Conservation (phyloP, 169 alveolate species). For the Condylostoma magnum region DNA sequence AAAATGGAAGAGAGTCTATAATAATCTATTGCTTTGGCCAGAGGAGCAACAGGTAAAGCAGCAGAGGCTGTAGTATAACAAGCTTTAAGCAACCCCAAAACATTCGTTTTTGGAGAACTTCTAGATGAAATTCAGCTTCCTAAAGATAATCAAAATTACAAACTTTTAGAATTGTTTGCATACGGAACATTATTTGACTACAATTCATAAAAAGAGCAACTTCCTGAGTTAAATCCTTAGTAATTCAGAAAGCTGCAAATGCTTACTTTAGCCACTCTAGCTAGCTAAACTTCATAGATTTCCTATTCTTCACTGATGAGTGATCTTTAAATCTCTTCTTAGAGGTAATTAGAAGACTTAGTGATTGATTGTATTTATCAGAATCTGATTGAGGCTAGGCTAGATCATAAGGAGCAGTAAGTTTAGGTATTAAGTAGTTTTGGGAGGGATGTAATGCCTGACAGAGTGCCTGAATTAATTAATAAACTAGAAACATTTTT, state of each 20-base stretch:
- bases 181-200: slow-evolving; percentile 32
- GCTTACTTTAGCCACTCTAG: slow-evolving; percentile 44
- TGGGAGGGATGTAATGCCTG: slow-evolving; percentile 45
- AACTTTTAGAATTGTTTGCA: slow-evolving; percentile 33
- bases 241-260: slow-evolving; percentile 49
- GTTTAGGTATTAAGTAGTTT: slow-evolving; percentile 29
- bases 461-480: slow-evolving; percentile 11
- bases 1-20: slow-evolving; percentile 36
- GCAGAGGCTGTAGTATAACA: slow-evolving; percentile 40
- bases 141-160: not conserved
- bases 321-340: slow-evolving; percentile 26
- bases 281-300: slow-evolving; percentile 22
- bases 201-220: not conserved
- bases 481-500: not conserved
- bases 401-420: slow-evolving; percentile 30
- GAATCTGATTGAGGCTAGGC: slow-evolving; percentile 38
- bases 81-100: slow-evolving; percentile 32
- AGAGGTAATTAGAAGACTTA: slow-evolving; percentile 48
- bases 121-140: slow-evolving; percentile 23
- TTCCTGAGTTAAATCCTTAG: slow-evolving; percentile 37
- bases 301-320: slow-evolving; percentile 11
- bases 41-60: slow-evolving; percentile 53
- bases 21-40: slow-evolving; percentile 41
- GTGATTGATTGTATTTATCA: slow-evolving; percentile 48
- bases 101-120: slow-evolving; percentile 52